These are phyloP conservation scores for Penicillium samsonianum DNA, from an alignment of 495 filamentous ascomycete genomes.

Conservation along the genomic window DNA sequence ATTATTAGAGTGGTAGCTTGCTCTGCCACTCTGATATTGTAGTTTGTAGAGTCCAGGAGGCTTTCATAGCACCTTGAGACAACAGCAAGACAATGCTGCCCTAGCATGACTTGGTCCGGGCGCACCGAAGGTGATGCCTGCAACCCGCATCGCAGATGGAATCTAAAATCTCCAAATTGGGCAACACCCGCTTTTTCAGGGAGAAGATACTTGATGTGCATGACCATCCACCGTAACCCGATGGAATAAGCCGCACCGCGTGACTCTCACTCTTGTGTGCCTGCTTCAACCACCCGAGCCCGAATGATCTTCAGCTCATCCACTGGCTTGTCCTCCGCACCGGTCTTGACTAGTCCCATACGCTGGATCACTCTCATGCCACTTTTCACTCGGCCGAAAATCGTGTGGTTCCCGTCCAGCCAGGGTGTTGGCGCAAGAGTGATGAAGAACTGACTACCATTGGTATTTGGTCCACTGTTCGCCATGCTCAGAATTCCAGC, in stretches of 20 bases:
- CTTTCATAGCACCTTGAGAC: neutral
- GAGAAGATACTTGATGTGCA: neutral
- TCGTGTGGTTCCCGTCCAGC: slow-evolving; percentile 97
- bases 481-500: slow-evolving; percentile 95
- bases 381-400: slow-evolving; percentile 88
- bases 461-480: slow-evolving; percentile 91
- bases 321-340: slow-evolving; percentile 71
- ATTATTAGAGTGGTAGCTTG: slow-evolving; percentile 15
- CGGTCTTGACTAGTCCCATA: slow-evolving; percentile 90
- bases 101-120: neutral
- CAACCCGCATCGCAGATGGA: slow-evolving; percentile 8
- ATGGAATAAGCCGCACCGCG: neutral
- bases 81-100: neutral
- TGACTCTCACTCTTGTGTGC: slow-evolving; percentile 42
- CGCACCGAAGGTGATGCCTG: slow-evolving; percentile 8
- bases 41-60: neutral
- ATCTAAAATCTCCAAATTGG: neutral
- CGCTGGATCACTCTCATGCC: slow-evolving; percentile 82
- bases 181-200: neutral
- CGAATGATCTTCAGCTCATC: slow-evolving; percentile 82
- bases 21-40: neutral
- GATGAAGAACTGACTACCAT: slow-evolving; percentile 86
- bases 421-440: slow-evolving; percentile 94
- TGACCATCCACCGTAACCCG: neutral
- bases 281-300: slow-evolving; percentile 65